Evolutionary conservation across 371 early-diverging fungal genomes (phyloP).

Genomic region (Sporodiniella umbellata): DNA sequence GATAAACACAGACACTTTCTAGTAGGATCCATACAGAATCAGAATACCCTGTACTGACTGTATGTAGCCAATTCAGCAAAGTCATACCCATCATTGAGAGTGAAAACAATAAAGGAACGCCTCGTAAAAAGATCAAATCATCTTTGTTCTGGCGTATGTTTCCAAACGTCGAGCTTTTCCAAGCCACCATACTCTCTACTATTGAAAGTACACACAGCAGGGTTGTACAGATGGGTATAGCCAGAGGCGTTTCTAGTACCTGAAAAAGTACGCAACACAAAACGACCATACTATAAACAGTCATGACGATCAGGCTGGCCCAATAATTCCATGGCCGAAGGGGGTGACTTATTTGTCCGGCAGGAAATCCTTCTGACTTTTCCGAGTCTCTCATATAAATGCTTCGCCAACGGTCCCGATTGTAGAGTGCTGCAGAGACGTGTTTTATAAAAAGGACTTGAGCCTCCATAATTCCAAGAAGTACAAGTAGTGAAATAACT

Average conservation of each 20-base stretch:
- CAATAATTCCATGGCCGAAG: conserved; percentile 18
- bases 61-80: conserved; percentile 22
- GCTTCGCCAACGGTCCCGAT: conserved; percentile 23
- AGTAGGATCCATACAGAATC: conserved; percentile 12
- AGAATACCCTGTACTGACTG: neutral
- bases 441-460: conserved; percentile 20
- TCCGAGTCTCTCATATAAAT: conserved; percentile 21
- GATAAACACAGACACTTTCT: conserved; percentile 13
- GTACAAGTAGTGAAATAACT: conserved; percentile 8
- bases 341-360: neutral
- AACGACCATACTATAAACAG: conserved; percentile 4
- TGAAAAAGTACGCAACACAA: conserved; percentile 5
- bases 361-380: conserved; percentile 6
- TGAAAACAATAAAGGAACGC: conserved; percentile 17
- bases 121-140: conserved; percentile 17
- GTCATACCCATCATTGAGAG: conserved; percentile 21
- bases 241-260: neutral
- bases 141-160: conserved; percentile 17
- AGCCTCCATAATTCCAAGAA: conserved; percentile 23
- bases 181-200: conserved; percentile 5
- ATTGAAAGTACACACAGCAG: conserved; percentile 2
- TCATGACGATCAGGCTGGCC: conserved; percentile 6
- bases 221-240: conserved; percentile 12
- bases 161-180: conserved; percentile 5
- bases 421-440: conserved; percentile 18